Evolutionary conservation across 768 basidiomycete genomes (phyloP), one percentile per base, ranked within the genome.

Genomic region (Boletus huronensis): DNA sequence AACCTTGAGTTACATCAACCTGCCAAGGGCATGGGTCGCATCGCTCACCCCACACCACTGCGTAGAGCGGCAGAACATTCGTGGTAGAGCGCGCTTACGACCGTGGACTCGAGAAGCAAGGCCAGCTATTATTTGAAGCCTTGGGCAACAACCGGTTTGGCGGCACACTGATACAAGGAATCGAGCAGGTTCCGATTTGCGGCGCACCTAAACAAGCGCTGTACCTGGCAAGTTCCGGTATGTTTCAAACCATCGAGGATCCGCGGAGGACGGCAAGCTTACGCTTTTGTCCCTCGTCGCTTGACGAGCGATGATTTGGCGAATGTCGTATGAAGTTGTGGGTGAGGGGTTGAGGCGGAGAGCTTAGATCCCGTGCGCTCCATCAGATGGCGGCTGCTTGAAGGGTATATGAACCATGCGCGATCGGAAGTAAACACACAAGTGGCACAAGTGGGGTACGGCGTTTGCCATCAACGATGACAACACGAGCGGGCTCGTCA

Each of bases 191-290:
- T 29, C 25, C 13, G 34, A 29, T 46, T 39, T 61, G 48, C 39
- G 48, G 32, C 34, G 39, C 17, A 42, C 25, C 13, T 19, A 10
- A 5, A 10, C 36, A 38, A 38, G 17, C 42, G 38, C 21, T 31
- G 52, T n/a, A 35, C 25, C n/a, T 61, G 54, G 51, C 36, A 51
- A 53, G 46, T 52, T 51, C 57, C 55, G 66, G 48, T 25, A 54
- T 23, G 49, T 54, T 56, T 58, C 58, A 67, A 58, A 61, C 55
- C 42, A 67, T 67, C 57, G 58, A 50, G 54, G 57, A 46, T 40
- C 64, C 62, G 67, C 66, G 67, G 67, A 69, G 65, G 49, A 54
- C 2, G 35, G 10, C 28, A 26, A 54, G 26, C n/a, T 57, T 56
- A 51, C 31, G 43, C 26, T 45, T 17, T 32, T 41, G 54, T 54